phyloP scores from a whole-genome alignment of 2,329 filamentous ascomycete genomes.

The Cryphonectria carpinicola region DNA sequence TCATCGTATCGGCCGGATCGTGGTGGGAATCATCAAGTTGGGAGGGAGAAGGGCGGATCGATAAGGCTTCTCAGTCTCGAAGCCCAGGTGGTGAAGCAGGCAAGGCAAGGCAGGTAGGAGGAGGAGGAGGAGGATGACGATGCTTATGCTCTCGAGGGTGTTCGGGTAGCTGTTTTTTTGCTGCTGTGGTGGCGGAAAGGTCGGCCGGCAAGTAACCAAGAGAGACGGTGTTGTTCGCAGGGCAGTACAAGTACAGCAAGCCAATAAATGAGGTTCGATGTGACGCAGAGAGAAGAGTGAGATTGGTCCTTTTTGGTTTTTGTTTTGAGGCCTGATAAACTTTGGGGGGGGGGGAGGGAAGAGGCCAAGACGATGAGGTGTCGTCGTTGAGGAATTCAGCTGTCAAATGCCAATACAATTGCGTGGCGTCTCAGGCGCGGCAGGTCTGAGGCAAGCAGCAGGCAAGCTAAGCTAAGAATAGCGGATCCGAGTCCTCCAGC shows the following conservation, averaged over 20 bases:
- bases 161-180: not conserved
- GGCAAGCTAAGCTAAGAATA: constrained; percentile 15
- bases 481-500: not conserved
- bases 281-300: not conserved
- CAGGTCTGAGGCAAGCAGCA: constrained; percentile 13
- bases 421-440: constrained; percentile 20
- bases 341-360: not conserved
- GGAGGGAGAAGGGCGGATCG: not conserved
- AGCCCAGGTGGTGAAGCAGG: not conserved
- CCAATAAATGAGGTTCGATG: not conserved
- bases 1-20: constrained; percentile 53
- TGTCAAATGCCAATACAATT: constrained; percentile 1
- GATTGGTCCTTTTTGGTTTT: not conserved
- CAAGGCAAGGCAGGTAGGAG: not conserved
- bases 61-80: not conserved
- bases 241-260: not conserved
- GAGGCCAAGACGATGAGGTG: not conserved
- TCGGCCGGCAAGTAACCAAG: not conserved
- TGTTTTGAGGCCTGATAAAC: not conserved
- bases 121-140: not conserved
- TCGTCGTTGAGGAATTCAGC: not conserved
- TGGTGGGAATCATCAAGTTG: constrained; percentile 49
- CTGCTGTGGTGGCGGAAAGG: not conserved
- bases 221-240: not conserved
- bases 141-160: not conserved